Base-by-base conservation (phyloP, 2,329 filamentous ascomycete genomes). In the Monilinia laxa region DNA sequence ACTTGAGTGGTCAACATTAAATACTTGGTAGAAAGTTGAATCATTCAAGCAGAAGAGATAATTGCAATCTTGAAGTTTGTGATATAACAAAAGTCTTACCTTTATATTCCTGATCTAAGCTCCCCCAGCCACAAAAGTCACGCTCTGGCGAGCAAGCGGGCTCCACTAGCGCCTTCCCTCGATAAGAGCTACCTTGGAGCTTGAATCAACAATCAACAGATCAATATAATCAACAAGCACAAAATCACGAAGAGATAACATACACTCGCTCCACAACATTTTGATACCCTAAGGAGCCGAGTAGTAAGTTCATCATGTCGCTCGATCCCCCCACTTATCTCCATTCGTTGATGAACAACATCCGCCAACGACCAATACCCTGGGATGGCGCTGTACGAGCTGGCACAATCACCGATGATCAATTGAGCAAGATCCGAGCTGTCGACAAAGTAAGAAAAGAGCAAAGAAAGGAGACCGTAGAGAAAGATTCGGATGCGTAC, bases 381-480 rank as follows among this genome's bases (percentile, higher is more conserved):
- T 99, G 95, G 95, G 94, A 98, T 80, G 94, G 94, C 75, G 93
- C 94, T 75, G 92, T 96, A 72, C 88, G 95, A 79, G 92, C 92
- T 74, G 92, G 93, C 79, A 95, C 92, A 76, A 91, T 99, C 80
- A 96, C 91, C 67, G 94, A 98, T 73, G 89, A 91, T 73, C 94
- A 99, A 80, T 87, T 97, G 74, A 91, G 90, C 82, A 94, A 93
- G 84, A 97, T 99, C 81, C 93, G 93, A 79, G 92, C 93, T 69
- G 92, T 98, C 74, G 95, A 98, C 79, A 98, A 97, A 81, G 91
- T 95, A 72, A 91, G 93, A 79, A 95, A 92, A 79, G 95, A 98
- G 73, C 90, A 93, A 80, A 87, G 93, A 76, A 90, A 89, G 77
- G 87, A 94, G 76, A 90, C 88, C 23, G 88, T 98, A 69, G 91